Conservation (phyloP, 2,329 filamentous ascomycete genomes). For the Metarhizium anisopliae region DNA sequence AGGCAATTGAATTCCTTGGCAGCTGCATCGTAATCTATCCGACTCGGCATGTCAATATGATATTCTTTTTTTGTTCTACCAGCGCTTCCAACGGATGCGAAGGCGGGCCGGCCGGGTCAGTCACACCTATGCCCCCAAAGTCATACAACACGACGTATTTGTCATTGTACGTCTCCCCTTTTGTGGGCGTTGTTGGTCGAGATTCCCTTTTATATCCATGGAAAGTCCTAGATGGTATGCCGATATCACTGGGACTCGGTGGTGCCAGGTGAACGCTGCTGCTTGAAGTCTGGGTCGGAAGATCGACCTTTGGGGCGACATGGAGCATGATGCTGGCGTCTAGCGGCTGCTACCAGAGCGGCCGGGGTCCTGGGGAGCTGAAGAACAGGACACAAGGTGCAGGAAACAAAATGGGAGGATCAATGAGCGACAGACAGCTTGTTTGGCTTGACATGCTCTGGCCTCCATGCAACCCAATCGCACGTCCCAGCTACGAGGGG, state of each 20-base stretch:
- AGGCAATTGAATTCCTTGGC: constrained; percentile 32
- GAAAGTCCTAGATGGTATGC: not conserved
- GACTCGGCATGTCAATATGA: not conserved
- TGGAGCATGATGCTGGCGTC: no score
- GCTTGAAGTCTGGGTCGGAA: not conserved
- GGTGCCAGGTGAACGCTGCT: not conserved
- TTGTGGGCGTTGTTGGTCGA: not conserved
- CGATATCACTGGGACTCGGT: not conserved
- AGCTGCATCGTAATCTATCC: constrained; percentile 24
- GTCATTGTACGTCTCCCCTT: constrained; percentile 3
- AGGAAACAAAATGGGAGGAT: no score
- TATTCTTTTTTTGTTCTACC: not conserved
- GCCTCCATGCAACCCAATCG: no score
- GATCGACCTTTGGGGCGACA: not conserved
- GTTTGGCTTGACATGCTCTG: no score
- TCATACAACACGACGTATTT: constrained; percentile 32
- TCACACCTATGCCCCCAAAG: constrained; percentile 23
- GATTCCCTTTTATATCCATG: not conserved
- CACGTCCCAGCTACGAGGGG: no score
- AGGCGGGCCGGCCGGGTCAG: not conserved
- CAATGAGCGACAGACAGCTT: no score
- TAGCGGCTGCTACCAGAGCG: not conserved
- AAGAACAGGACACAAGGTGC: not conserved
- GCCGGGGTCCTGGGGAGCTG: not conserved
- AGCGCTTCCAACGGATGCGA: not conserved